Percentiles rank a stretch among this genome's conserved stretches.
Conservation (phyloP, 2,329 filamentous ascomycete species). For the Sphaerulina musiva region DNA sequence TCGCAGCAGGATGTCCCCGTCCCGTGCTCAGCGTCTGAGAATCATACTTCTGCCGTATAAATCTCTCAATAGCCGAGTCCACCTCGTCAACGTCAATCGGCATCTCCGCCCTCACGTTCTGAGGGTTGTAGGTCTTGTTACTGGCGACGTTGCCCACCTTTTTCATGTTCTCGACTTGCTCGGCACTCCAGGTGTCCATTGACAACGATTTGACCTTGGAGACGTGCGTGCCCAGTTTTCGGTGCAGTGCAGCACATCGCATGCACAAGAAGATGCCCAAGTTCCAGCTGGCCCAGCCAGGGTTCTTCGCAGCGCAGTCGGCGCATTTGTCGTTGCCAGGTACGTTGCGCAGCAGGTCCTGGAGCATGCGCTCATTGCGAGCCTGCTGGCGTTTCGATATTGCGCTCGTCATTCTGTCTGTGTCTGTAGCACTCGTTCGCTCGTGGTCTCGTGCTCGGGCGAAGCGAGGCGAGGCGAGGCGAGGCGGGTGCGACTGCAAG, state of each 20-base stretch:
- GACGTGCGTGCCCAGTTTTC: conserved; percentile 94
- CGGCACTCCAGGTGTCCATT: conserved; percentile 95
- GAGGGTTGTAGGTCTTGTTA: conserved; percentile 84
- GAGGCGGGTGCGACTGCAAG: conserved; percentile 4
- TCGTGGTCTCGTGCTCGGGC: conserved; percentile 3
- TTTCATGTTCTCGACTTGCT: conserved; percentile 98
- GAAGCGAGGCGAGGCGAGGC: neutral
- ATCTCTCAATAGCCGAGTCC: conserved; percentile 89
- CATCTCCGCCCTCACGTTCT: conserved; percentile 72
- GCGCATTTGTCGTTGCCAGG: conserved; percentile 90
- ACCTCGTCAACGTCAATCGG: conserved; percentile 88
- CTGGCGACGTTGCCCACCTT: conserved; percentile 78
- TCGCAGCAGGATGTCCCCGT: conserved; percentile 30
- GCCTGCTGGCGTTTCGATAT: conserved; percentile 95
- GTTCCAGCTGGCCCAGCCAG: conserved; percentile 98
- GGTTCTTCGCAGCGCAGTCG: conserved; percentile 85
- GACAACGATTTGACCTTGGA: conserved; percentile 98
- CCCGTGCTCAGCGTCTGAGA: conserved; percentile 46
- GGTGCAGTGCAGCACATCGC: conserved; percentile 90
- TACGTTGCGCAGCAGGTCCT: conserved; percentile 77
- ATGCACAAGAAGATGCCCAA: conserved; percentile 95
- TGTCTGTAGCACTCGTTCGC: neutral
- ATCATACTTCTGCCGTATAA: conserved; percentile 91
- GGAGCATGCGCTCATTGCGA: conserved; percentile 86
- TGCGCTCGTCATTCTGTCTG: conserved; percentile 56